These are phyloP conservation scores for Albugo laibachii DNA, from an alignment of 352 stramenopile species.

Conservation along the genomic window DNA sequence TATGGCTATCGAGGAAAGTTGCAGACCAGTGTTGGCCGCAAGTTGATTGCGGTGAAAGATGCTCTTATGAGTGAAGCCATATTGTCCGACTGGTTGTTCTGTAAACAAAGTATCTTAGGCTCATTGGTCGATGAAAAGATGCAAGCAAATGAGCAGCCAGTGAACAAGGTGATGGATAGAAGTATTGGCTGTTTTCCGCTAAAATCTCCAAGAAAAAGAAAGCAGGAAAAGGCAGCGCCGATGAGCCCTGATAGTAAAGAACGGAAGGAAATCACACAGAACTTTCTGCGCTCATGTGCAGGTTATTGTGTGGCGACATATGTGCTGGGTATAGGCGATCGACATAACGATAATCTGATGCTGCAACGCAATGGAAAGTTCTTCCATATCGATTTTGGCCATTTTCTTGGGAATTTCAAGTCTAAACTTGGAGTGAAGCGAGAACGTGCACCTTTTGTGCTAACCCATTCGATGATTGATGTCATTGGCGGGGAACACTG, in stretches of 20 bases:
- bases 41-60: constrained; percentile 45
- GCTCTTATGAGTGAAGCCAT: constrained; percentile 36
- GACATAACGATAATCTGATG: constrained; percentile 94
- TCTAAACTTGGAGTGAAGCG: constrained; percentile 82
- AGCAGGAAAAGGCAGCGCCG: constrained; percentile 12
- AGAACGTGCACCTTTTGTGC: constrained; percentile 82
- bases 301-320: constrained; percentile 89
- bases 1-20: constrained; percentile 45
- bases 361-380: constrained; percentile 82
- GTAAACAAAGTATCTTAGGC: constrained; percentile 1
- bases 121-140: no score
- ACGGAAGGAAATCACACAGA: constrained; percentile 36
- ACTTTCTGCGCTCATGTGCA: constrained; percentile 77
- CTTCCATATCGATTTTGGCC: constrained; percentile 95
- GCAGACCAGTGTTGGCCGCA: constrained; percentile 33
- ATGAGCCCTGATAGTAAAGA: no score
- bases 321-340: constrained; percentile 84
- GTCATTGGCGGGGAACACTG: constrained; percentile 67
- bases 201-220: constrained; percentile 4
- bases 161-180: no score
- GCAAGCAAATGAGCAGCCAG: no score
- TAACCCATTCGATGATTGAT: constrained; percentile 78
- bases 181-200: constrained; percentile 5
- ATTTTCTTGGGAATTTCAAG: constrained; percentile 93
- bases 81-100: constrained; percentile 56